Conservation (phyloP, 2,329 filamentous ascomycete genomes). For the Cladophialophora carrionii region DNA sequence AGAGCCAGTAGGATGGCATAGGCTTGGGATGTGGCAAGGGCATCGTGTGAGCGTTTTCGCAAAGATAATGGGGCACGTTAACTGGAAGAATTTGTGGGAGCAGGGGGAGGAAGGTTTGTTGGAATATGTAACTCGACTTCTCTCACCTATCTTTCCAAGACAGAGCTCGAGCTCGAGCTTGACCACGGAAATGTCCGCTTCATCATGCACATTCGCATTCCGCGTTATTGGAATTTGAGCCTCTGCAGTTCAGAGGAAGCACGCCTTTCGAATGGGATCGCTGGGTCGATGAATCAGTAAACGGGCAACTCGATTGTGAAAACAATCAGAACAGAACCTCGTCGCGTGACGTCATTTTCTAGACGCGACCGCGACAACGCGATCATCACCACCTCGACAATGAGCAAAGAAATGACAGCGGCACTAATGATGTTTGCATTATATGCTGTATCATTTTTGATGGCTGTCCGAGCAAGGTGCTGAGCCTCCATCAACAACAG, state of each 20-base stretch:
- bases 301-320: neutral
- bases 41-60: slow-evolving; percentile 16
- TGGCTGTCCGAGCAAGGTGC: neutral
- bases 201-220: neutral
- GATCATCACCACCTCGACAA: neutral
- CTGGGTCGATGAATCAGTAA: neutral
- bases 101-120: neutral
- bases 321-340: neutral
- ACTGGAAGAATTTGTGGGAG: neutral
- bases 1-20: slow-evolving; percentile 33
- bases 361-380: neutral
- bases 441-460: neutral
- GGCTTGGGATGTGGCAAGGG: slow-evolving; percentile 21
- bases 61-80: too few relatives aligned
- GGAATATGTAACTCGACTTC: neutral
- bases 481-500: neutral
- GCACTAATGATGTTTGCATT: neutral
- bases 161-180: neutral
- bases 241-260: neutral
- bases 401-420: neutral
- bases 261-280: neutral
- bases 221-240: neutral
- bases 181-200: slow-evolving; percentile 4
- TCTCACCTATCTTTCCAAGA: neutral
- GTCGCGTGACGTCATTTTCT: neutral